phyloP scores from a whole-genome alignment of 2,329 filamentous ascomycete species.

The Penicillium sp. region DNA sequence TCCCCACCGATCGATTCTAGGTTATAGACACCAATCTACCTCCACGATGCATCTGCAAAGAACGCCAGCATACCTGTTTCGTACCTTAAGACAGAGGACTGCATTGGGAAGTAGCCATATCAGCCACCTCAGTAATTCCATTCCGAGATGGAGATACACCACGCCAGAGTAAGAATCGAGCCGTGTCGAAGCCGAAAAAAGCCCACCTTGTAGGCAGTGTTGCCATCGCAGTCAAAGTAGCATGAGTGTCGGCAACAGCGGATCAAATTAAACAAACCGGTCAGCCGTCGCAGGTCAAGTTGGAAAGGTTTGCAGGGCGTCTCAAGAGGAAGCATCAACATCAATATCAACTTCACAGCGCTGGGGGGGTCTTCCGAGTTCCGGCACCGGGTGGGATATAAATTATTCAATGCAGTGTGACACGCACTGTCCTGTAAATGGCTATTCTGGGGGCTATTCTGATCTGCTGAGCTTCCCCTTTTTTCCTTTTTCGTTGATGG shows the following conservation, averaged over 20 bases:
- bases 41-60: not conserved
- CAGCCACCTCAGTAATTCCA: not conserved
- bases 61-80: not conserved
- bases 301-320: slow-evolving; percentile 3
- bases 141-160: not conserved
- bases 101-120: not conserved
- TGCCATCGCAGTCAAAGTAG: too few species aligned
- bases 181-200: not conserved
- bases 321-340: slow-evolving; percentile 14
- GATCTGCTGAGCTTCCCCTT: slow-evolving; percentile 12
- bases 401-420: slow-evolving; percentile 21
- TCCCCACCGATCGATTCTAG: not conserved
- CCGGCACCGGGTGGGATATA: slow-evolving; percentile 14
- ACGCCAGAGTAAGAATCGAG: not conserved
- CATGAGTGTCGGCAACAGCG: slow-evolving; percentile 13
- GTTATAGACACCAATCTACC: slow-evolving; percentile 3
- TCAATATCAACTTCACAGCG: not conserved
- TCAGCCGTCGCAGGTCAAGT: slow-evolving; percentile 6
- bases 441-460: slow-evolving; percentile 9
- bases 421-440: slow-evolving; percentile 18
- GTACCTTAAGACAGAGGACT: slow-evolving; percentile 2
- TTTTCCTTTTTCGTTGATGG: slow-evolving; percentile 1
- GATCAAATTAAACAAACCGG: slow-evolving; percentile 10
- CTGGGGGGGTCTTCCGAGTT: slow-evolving; percentile 9
- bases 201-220: not conserved